Conservation (phyloP, 176 grass and related monocot species). For the Oryza rufipogon region DNA sequence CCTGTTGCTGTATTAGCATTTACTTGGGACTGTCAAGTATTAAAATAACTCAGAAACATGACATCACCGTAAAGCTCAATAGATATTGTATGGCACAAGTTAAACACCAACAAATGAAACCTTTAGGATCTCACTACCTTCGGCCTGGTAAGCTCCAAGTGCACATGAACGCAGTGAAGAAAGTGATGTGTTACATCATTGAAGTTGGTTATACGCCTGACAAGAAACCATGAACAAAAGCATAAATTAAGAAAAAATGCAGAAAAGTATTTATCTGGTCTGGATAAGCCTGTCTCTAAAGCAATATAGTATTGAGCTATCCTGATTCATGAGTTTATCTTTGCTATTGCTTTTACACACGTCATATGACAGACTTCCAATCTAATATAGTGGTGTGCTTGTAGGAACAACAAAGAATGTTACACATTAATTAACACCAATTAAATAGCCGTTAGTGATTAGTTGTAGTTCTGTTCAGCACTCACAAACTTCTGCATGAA, state of each 20-base stretch:
- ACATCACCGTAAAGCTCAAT: not conserved
- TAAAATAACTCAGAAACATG: slow-evolving; percentile 15
- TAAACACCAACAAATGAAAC: slow-evolving; percentile 24
- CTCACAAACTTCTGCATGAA: slow-evolving; percentile 26
- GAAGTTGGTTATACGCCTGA: slow-evolving; percentile 76
- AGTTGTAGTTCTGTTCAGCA: not conserved
- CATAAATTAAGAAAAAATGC: slow-evolving; percentile 20
- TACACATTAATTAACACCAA: slow-evolving; percentile 23
- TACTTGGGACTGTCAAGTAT: slow-evolving; percentile 39
- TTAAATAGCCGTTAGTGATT: not conserved
- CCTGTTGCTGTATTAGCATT: slow-evolving; percentile 34
- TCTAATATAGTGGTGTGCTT: not conserved
- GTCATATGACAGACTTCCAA: slow-evolving; percentile 10
- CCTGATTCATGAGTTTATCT: not conserved
- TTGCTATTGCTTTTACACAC: not conserved
- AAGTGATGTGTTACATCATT: slow-evolving; percentile 86
- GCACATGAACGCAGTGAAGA: slow-evolving; percentile 83
- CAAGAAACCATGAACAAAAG: slow-evolving; percentile 37
- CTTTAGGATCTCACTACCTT: slow-evolving; percentile 56
- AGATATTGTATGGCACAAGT: not conserved
- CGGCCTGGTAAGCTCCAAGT: slow-evolving; percentile 67
- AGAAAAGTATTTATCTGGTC: not conserved
- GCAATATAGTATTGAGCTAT: not conserved
- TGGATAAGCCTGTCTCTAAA: not conserved
- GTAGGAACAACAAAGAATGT: not conserved